Evolutionary conservation across 1,139 yeast genomes (phyloP).

Genomic region (Eremothecium gossypii): DNA sequence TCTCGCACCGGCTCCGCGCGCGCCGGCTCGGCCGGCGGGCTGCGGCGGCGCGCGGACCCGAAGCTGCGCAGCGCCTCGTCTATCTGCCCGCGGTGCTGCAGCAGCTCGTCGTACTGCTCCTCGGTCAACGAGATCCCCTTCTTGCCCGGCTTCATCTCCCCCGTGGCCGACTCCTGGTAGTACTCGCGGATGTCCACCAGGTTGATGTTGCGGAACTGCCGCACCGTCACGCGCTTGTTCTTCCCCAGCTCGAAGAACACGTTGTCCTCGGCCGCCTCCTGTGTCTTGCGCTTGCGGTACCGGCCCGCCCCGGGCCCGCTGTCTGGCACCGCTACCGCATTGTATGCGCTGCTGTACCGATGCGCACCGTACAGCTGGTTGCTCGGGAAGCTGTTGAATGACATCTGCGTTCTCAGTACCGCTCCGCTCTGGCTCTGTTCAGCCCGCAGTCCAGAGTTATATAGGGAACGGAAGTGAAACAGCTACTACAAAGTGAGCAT

Average conservation of each 20-base stretch:
- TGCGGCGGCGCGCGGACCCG: slow-evolving; percentile 31
- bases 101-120: slow-evolving; percentile 54
- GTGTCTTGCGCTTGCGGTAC: slow-evolving; percentile 3
- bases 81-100: slow-evolving; percentile 46
- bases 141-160: slow-evolving; percentile 64
- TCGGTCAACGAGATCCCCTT: slow-evolving; percentile 77
- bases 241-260: slow-evolving; percentile 43
- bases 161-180: slow-evolving; percentile 52
- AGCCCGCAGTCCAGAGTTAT: too few relatives aligned
- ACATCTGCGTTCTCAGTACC: background rate
- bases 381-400: slow-evolving; percentile 3
- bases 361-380: slow-evolving; percentile 3
- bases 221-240: slow-evolving; percentile 63
- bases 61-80: slow-evolving; percentile 48
- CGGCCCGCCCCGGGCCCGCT: slow-evolving; percentile 1
- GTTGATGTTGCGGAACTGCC: slow-evolving; percentile 54
- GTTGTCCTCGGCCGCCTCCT: slow-evolving; percentile 1
- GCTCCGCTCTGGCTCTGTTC: too few relatives aligned
- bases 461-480: too few relatives aligned
- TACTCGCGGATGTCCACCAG: slow-evolving; percentile 77
- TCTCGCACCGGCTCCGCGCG: slow-evolving; percentile 1
- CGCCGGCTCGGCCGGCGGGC: slow-evolving; percentile 10
- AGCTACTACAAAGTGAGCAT: too few relatives aligned
- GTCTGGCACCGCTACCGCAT: background rate
- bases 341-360: slow-evolving; percentile 1